Evolutionary conservation across 495 filamentous ascomycete species (phyloP), one percentile per base, ranked within the genome.

Genomic region (Penicillium atrosanguineum): DNA sequence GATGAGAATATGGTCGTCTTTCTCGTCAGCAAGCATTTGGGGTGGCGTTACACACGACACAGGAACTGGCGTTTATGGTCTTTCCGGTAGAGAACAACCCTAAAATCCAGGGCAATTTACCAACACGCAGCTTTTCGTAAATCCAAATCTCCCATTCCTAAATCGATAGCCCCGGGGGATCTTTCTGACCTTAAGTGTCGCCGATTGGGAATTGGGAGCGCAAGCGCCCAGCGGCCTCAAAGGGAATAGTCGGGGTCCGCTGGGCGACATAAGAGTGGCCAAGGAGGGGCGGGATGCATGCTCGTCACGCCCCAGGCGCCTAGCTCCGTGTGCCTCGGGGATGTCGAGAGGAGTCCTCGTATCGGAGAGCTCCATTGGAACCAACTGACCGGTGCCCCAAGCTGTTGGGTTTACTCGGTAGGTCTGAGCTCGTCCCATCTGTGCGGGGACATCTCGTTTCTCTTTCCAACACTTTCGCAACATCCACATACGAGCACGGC

Each of bases 231-330:
- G 50, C 46, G 44, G 41, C 55, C 59, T 34, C 41, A 59, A 55
- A 29, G 11, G 50, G 61, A 42, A 26, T 59, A 63, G 60, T 46
- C 45, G 56, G 56, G 48, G 25, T 44, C 37, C 45, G 51, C 47
- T 53, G 26, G 31, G 40, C 58, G 52, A 55, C 57, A 43, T 55
- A 44, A 52, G 62, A 65, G 62, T 61, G 62, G 62, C 29, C 54
- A 55, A 48, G 12, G 36, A 28, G 20, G 18, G 36, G 44, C 42
- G 23, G 31, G 49, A 59, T 64, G 57, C 58, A 57, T 61, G 54
- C 47, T 57, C 64, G 53, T 67, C 64, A 67, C 64, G 61, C 53
- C 58, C 58, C 56, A 57, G 59, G 64, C 64, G 64, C 64, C 53
- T 61, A 46, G 50, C 20, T 26, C 47, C 46, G 16, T 40, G 38